phyloP scores from a whole-genome alignment of 805 yeast species.

The Nakazawaea laoshanensis region DNA sequence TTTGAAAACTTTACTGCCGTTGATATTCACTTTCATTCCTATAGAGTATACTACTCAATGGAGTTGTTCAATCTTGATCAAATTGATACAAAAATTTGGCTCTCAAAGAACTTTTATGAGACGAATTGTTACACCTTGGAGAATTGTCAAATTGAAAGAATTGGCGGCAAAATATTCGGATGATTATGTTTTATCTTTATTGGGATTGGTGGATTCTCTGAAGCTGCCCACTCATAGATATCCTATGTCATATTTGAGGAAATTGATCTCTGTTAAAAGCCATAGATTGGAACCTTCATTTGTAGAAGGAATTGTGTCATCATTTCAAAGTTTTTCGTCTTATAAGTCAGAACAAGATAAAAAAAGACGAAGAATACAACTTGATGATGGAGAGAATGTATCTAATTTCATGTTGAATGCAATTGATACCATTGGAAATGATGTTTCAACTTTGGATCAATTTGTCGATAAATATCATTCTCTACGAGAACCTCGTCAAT shows the following conservation, averaged over 20 bases:
- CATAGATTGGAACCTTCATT: conserved; percentile 4
- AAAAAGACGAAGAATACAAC: conserved; percentile 1
- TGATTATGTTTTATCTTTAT: too few species aligned
- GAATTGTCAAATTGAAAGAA: conserved; percentile 3
- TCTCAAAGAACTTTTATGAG: conserved; percentile 1
- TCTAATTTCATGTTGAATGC: conserved; percentile 1
- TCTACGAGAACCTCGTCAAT: conserved; percentile 5
- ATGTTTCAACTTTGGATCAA: neutral
- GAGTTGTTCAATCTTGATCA: conserved; percentile 5
- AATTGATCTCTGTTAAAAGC: too few species aligned
- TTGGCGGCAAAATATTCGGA: too few species aligned
- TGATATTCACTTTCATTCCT: conserved; percentile 5
- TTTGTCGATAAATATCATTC: conserved; percentile 1
- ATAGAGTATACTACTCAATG: conserved; percentile 5
- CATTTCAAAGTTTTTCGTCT: conserved; percentile 5
- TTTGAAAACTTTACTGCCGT: conserved; percentile 4
- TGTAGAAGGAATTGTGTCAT: conserved; percentile 4
- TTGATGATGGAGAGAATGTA: neutral
- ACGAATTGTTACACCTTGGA: conserved; percentile 3
- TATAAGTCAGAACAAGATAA: conserved; percentile 1
- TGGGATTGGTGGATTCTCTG: too few species aligned
- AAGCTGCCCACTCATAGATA: too few species aligned
- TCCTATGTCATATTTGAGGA: too few species aligned
- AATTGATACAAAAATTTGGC: conserved; percentile 1
- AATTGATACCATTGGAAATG: neutral